Conservation (phyloP, 164 flowering plant species). For the grape (Vitis vinifera) region DNA sequence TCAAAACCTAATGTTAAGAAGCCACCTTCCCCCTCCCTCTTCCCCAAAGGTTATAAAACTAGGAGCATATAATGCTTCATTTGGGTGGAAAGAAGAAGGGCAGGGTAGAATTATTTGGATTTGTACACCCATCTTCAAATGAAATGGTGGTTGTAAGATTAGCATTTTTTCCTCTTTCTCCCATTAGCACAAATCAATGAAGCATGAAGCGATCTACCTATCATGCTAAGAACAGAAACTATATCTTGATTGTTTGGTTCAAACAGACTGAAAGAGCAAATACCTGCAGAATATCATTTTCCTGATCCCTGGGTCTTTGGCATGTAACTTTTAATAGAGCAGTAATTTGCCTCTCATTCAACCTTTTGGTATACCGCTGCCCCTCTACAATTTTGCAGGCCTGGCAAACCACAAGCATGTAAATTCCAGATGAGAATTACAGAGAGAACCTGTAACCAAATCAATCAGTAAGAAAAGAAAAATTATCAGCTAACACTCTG, state of each 20-base stretch:
- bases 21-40: too few species aligned
- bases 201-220: not conserved
- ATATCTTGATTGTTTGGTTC: too few species aligned
- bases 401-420: slow-evolving; percentile 31
- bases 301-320: slow-evolving; percentile 76
- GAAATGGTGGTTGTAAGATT: not conserved
- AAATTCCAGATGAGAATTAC: slow-evolving; percentile 3
- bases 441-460: not conserved
- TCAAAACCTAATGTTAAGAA: too few species aligned
- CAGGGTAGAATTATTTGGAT: too few species aligned
- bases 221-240: not conserved
- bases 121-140: not conserved
- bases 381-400: slow-evolving; percentile 88
- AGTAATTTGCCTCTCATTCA: slow-evolving; percentile 82
- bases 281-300: slow-evolving; percentile 73
- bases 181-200: not conserved
- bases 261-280: not conserved
- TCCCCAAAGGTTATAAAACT: too few species aligned
- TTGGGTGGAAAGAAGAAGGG: too few species aligned
- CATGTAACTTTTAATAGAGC: slow-evolving; percentile 78
- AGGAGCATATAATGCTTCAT: too few species aligned
- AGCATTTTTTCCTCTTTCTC: not conserved
- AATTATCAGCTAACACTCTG: not conserved
- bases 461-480: not conserved
- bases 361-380: slow-evolving; percentile 75